Evolutionary conservation across 768 basidiomycete species (phyloP), one percentile per base, ranked within the genome.

Genomic region (Ramaria sp.): DNA sequence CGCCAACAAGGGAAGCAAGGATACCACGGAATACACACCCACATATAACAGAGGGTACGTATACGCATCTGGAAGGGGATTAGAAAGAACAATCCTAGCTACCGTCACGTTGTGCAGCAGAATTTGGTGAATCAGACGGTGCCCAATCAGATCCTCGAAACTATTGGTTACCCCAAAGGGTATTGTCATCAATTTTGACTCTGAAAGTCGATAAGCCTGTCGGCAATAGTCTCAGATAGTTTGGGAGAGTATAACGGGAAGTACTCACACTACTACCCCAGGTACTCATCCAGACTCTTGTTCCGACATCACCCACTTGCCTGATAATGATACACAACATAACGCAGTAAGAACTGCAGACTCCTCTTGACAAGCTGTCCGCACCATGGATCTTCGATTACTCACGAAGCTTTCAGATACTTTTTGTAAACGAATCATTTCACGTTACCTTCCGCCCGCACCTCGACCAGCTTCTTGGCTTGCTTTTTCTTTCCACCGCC

Each of bases 241-340:
- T n/a, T n/a, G n/a, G n/a, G n/a, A n/a, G n/a, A n/a, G n/a, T n/a
- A n/a, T n/a, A n/a, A n/a, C n/a, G n/a, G n/a, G n/a, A n/a, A 38
- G 18, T 18, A 48, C 44, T 44, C 38, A 50, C 44, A 43, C 24
- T 37, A 37, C 37, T 38, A n/a, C 37, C 48, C 48, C 58, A 60
- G 5, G 67, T 57, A 57, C 65, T 69, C 45, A 71, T 64, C 69
- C 69, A 72, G 42, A 57, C 49, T 55, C 64, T 62, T 16, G 60
- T 57, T 20, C 44, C 28, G 48, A 63, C 49, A 7, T 58, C 62
- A 39, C 50, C 45, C 1, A 54, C 13, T 53, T 62, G 54, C 1
- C 15, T 25, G 4, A 47, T 28, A 24, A 45, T 32, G 24, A 61
- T 57, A 15, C 60, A 36, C 15, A 47, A 27, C 2, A 59, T 22